A percentile compares a stretch with the other conserved stretches of the same genome.
These are phyloP conservation scores for Gaeumannomyces tritici DNA, from an alignment of 2,329 filamentous ascomycete genomes.

Conservation along the genomic window DNA sequence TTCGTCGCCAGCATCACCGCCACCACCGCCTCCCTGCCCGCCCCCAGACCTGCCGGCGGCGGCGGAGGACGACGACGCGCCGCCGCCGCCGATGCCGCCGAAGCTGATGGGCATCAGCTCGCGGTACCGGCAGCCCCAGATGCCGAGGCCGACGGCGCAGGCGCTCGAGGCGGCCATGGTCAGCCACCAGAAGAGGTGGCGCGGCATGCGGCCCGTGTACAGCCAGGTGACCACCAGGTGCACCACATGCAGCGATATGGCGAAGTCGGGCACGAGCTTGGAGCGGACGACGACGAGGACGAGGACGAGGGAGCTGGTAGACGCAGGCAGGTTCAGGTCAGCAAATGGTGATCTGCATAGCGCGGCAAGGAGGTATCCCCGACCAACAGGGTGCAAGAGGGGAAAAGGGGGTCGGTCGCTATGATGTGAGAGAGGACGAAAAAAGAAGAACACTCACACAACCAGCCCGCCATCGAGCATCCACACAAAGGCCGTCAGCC, in stretches of 20 bases:
- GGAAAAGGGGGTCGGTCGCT: neutral
- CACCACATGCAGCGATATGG: slow-evolving; percentile 56
- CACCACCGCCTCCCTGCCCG: slow-evolving; percentile 7
- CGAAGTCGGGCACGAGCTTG: slow-evolving; percentile 87
- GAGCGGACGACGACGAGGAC: slow-evolving; percentile 77
- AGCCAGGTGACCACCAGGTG: slow-evolving; percentile 43
- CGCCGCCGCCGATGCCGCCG: slow-evolving; percentile 44
- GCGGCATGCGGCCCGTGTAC: slow-evolving; percentile 68
- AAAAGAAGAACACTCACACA: slow-evolving; percentile 26
- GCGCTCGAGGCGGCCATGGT: slow-evolving; percentile 38
- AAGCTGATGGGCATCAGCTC: slow-evolving; percentile 86
- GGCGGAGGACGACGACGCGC: slow-evolving; percentile 9
- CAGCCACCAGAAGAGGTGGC: slow-evolving; percentile 80
- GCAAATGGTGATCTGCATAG: neutral
- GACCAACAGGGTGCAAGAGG: neutral
- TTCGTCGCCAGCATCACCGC: slow-evolving; percentile 24
- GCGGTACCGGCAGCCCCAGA: slow-evolving; percentile 86
- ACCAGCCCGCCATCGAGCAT: slow-evolving; percentile 44
- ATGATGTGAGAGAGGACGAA: neutral
- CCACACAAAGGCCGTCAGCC: slow-evolving; percentile 50
- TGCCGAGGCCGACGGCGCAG: slow-evolving; percentile 51
- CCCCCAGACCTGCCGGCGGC: slow-evolving; percentile 11
- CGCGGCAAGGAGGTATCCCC: no score
- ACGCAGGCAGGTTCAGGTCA: neutral
- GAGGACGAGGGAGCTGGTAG: slow-evolving; percentile 66